Percentiles rank a stretch among this genome's conserved stretches.
phyloP scores from a whole-genome alignment of 1,284 basidiomycete species.

The Neonothopanus nambi region DNA sequence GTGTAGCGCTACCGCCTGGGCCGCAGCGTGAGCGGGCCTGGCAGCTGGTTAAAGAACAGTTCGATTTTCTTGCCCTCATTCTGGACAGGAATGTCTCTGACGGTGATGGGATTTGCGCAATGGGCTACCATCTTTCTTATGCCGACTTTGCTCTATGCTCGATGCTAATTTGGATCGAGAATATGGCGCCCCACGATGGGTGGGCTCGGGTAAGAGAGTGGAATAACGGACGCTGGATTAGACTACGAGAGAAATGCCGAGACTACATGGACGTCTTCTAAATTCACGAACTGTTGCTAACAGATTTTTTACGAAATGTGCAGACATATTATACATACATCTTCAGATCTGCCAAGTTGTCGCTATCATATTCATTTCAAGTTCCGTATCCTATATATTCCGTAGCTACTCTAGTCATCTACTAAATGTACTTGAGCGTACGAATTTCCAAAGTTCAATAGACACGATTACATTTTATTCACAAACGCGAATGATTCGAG shows the following conservation, averaged over 20 bases:
- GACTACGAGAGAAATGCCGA: conserved; percentile 57
- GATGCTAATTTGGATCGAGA: conserved; percentile 68
- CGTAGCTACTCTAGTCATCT: too few species aligned
- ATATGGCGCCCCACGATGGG: conserved; percentile 64
- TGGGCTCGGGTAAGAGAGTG: conserved; percentile 62
- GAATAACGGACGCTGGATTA: conserved; percentile 63
- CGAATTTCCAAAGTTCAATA: too few species aligned
- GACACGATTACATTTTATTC: too few species aligned
- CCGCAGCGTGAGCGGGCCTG: conserved; percentile 62
- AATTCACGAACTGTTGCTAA: too few species aligned
- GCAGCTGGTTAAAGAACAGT: conserved; percentile 61
- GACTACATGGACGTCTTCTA: conserved; percentile 56
- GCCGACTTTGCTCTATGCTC: conserved; percentile 73
- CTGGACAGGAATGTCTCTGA: conserved; percentile 62
- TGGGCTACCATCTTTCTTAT: conserved; percentile 65
- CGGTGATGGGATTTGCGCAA: conserved; percentile 63
- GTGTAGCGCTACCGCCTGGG: conserved; percentile 32
- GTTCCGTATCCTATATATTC: too few species aligned
- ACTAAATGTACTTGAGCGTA: too few species aligned
- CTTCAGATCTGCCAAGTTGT: too few species aligned
- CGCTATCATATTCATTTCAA: too few species aligned
- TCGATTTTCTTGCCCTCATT: conserved; percentile 60
- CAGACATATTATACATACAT: too few species aligned
- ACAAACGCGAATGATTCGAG: too few species aligned
- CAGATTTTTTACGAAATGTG: too few species aligned